These are phyloP conservation scores for Euryodendron excelsum DNA, from an alignment of 148 eudicot species.

Conservation along the genomic window DNA sequence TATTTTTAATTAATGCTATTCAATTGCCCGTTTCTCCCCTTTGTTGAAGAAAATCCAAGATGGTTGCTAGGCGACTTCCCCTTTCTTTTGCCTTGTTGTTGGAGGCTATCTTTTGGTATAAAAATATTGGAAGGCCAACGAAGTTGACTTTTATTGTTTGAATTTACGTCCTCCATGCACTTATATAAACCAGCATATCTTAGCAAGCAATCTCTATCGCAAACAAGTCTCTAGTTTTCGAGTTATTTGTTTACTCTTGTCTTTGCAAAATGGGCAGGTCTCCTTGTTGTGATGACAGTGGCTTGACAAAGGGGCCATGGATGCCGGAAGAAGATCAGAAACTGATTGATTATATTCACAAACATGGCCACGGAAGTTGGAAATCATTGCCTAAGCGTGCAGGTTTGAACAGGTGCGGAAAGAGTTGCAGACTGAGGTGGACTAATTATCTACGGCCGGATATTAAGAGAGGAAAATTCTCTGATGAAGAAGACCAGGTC, in stretches of 20 bases:
- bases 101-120: background rate
- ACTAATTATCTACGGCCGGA: slow-evolving; percentile 59
- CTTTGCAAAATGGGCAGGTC: slow-evolving; percentile 48
- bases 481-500: slow-evolving; percentile 50
- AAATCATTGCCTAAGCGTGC: slow-evolving; percentile 55
- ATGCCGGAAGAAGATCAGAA: slow-evolving; percentile 57
- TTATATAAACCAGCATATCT: slow-evolving; percentile 18
- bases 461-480: slow-evolving; percentile 59
- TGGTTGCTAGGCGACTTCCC: slow-evolving; percentile 12
- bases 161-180: slow-evolving; percentile 14
- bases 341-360: slow-evolving; percentile 43
- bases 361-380: slow-evolving; percentile 66
- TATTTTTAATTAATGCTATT: slow-evolving; percentile 16
- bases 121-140: background rate
- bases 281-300: slow-evolving; percentile 41
- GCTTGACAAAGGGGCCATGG: slow-evolving; percentile 74
- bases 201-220: slow-evolving; percentile 1
- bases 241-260: background rate
- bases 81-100: background rate
- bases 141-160: background rate
- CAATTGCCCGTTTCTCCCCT: slow-evolving; percentile 5
- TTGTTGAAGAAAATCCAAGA: background rate
- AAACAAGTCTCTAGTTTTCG: too few relatives aligned
- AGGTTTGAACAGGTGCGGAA: slow-evolving; percentile 61
- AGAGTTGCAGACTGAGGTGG: slow-evolving; percentile 75